Base-by-base conservation (phyloP, 2,329 filamentous ascomycete species). In the Aureobasidium lini region DNA sequence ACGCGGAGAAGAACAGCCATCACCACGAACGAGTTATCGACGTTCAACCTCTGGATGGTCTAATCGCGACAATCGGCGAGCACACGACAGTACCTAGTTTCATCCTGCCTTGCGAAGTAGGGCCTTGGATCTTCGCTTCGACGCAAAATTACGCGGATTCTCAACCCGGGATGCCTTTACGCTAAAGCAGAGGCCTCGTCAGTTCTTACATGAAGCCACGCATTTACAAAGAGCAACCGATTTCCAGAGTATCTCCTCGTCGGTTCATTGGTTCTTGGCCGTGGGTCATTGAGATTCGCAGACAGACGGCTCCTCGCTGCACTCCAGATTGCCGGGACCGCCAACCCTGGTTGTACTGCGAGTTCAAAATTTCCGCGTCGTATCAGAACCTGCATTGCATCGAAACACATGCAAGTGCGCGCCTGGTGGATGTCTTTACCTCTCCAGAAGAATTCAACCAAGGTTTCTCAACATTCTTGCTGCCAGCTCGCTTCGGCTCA, bases 381-480 rank as follows among this genome's bases (percentile, higher is more conserved):
- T 56, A 44, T 44, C 32, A 56, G 40, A 31, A 56, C 52, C 23
- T 29, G 52, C 52, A 46, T 56, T 44, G 52, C 50, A 54, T 43
- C 50, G 8, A 40, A 34, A 43, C 39, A 43, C 18, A 43, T 54
- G 50, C 50, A 54, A 54, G 50, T 46, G 39, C 40, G 40, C 52
- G 52, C 52, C 52, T 56, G 40, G 50, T 28, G 23, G 50, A 34
- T 32, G n/a, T 43, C 37, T 40, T 46, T n/a, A 2, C 32, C 5
- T n/a, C 8, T 16, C 18, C 29, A 46, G 15, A 56, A 44, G 40
- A 46, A 46, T 54, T 56, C 52, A 46, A 46, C 52, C 52, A 56
- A 56, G 52, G 52, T 56, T 56, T 46, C 52, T 56, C 52, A 56
- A 56, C 52, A 56, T 34, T 36, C 52, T 46, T 28, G 52, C 52